Evolutionary conservation across 345 rosid genomes (phyloP).

Genomic region (Rhizophora mangle): DNA sequence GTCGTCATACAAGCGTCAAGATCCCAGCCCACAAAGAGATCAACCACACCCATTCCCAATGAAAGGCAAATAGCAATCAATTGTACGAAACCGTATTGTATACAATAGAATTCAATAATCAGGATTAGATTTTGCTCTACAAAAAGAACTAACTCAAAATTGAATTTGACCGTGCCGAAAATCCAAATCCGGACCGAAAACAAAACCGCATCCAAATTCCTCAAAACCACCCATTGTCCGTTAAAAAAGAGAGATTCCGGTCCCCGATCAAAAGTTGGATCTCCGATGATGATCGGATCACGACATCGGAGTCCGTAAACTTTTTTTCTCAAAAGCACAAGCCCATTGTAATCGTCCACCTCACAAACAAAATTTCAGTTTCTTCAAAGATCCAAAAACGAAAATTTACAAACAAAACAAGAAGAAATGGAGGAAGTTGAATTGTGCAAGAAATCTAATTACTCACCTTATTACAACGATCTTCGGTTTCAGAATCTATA

Average conservation of each 20-base stretch:
- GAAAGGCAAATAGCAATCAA: constrained; percentile 6
- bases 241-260: neutral
- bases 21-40: constrained; percentile 20
- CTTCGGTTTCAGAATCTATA: constrained; percentile 1
- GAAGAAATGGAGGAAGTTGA: neutral
- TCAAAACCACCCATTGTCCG: neutral
- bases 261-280: constrained; percentile 8
- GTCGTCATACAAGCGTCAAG: constrained; percentile 5
- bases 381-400: constrained; percentile 2
- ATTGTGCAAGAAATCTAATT: neutral
- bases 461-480: constrained; percentile 13
- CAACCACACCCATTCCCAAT: neutral
- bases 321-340: constrained; percentile 12
- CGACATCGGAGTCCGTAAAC: constrained; percentile 18
- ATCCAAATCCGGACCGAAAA: constrained; percentile 5
- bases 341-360: neutral
- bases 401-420: constrained; percentile 1
- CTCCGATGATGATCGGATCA: constrained; percentile 38
- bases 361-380: constrained; percentile 19
- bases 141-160: neutral
- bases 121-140: neutral
- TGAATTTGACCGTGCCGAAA: neutral
- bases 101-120: neutral
- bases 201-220: constrained; percentile 4
- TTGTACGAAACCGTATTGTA: neutral